Percentiles rank a stretch among this genome's conserved stretches.
Conservation (phyloP, 768 basidiomycete species). For the Trametes sanguinea region DNA sequence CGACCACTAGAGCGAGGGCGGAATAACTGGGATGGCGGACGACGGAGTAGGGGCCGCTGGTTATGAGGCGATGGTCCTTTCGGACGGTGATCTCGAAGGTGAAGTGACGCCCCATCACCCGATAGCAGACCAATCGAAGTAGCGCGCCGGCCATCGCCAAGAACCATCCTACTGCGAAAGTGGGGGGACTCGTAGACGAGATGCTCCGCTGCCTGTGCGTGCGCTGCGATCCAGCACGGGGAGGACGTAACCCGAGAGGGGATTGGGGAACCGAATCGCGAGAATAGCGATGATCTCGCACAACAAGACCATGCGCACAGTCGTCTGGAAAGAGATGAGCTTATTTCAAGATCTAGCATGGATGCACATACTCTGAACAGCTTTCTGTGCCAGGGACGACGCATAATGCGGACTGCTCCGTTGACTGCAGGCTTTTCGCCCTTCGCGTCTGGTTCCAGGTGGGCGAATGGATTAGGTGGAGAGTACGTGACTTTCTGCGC, state of each 20-base stretch:
- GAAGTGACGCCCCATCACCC: conserved; percentile 31
- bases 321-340: neutral
- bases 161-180: conserved; percentile 19
- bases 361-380: conserved; percentile 3
- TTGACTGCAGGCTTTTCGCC: neutral
- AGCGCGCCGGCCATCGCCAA: conserved; percentile 17
- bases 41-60: conserved; percentile 32
- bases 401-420: neutral
- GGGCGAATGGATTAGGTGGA: conserved; percentile 4
- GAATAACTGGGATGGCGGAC: conserved; percentile 35
- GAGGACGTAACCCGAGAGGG: neutral
- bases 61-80: conserved; percentile 31
- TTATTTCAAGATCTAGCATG: neutral
- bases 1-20: conserved; percentile 10
- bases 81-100: conserved; percentile 32
- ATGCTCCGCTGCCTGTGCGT: neutral
- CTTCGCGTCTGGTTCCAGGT: neutral
- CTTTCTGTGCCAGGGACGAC: neutral
- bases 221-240: neutral
- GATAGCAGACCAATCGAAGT: conserved; percentile 27
- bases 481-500: conserved; percentile 10
- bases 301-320: neutral
- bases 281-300: conserved; percentile 4
- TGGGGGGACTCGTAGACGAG: conserved; percentile 10
- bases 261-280: neutral